A percentile compares a stretch with the other conserved stretches of the same genome.
Evolutionary conservation across 257 asterid genomes (phyloP).

Genomic region (Thymus quinquecostatus): DNA sequence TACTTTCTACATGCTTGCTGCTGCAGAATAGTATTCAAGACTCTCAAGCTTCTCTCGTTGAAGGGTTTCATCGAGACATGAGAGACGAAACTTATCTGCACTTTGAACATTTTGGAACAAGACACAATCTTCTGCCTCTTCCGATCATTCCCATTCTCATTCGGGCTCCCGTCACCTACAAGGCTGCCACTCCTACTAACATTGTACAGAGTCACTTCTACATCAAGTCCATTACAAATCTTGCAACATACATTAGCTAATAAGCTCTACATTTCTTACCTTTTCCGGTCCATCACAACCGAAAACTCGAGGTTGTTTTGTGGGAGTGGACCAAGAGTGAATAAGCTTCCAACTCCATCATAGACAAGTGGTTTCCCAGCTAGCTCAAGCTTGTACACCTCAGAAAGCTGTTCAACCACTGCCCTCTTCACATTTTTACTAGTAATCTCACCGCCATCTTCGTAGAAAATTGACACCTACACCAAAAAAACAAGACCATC

Average conservation of each 20-base stretch:
- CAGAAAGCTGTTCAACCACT: conserved; percentile 44
- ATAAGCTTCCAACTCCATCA: conserved; percentile 49
- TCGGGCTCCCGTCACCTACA: conserved; percentile 8
- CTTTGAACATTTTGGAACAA: conserved; percentile 33
- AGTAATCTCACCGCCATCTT: conserved; percentile 43
- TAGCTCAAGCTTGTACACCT: conserved; percentile 38
- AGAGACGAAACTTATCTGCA: conserved; percentile 40
- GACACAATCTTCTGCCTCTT: conserved; percentile 46
- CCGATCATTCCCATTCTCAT: conserved; percentile 38
- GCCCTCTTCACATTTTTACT: conserved; percentile 33
- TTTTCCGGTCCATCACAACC: conserved; percentile 38
- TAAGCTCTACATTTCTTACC: conserved; percentile 29
- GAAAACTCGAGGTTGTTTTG: conserved; percentile 44
- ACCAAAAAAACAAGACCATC: neutral
- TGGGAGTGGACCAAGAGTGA: conserved; percentile 46
- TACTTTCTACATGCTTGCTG: conserved; percentile 49
- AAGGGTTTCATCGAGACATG: conserved; percentile 37
- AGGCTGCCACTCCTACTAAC: neutral
- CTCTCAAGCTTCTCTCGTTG: conserved; percentile 35
- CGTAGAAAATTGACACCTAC: conserved; percentile 41
- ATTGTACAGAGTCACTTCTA: neutral
- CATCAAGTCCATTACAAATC: neutral
- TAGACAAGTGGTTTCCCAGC: conserved; percentile 44
- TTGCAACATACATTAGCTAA: neutral
- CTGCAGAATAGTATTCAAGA: conserved; percentile 45